Evolutionary conservation across 2,329 filamentous ascomycete species (phyloP), one percentile per base, ranked within the genome.

Genomic region (Sporothrix curviconia): DNA sequence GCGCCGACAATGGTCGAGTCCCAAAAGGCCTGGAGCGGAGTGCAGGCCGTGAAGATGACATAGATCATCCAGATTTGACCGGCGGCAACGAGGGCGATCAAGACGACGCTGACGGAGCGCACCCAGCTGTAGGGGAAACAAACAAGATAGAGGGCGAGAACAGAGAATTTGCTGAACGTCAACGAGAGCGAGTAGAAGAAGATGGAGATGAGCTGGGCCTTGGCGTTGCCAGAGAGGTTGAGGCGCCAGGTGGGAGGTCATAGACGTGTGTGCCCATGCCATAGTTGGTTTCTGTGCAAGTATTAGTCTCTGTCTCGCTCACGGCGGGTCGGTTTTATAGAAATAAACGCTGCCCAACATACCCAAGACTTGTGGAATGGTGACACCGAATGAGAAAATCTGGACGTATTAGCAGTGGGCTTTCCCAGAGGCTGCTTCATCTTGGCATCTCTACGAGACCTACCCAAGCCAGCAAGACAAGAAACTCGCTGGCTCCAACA

Each of bases 11-110:
- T 36, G n/a, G 44, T 43, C 39, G 53, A 59, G 49, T 68, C 64
- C 67, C 68, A 70, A 34, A 66, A 69, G 0, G 67, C 66, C n/a
- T 62, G 57, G 8, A 70, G 61, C 19, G 67, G 68, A 7, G 68
- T 59, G 60, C 67, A 69, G 8, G 66, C 67, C 1, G 67, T 68
- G 50, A 61, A 67, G 11, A 66, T 64, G 1, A 65, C 61, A 7
- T 62, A 63, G 14, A 67, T 25, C 22, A 65, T 59, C 66, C 65
- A 70, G 9, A 66, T 58, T 6, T 65, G 65, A 15, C 64, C 61
- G 32, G 67, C 58, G 24, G 64, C 15, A 22, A 69, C 65, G 14
- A 66, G 43, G 30, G 55, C 63, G 8, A 70, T 53, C 28, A 68
- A 57, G 36, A 63, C 51, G 40, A 66, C 62, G 37, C 64, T 66